Conservation (phyloP, 148 eudicot species). For the Rhododendron griersonianum region DNA sequence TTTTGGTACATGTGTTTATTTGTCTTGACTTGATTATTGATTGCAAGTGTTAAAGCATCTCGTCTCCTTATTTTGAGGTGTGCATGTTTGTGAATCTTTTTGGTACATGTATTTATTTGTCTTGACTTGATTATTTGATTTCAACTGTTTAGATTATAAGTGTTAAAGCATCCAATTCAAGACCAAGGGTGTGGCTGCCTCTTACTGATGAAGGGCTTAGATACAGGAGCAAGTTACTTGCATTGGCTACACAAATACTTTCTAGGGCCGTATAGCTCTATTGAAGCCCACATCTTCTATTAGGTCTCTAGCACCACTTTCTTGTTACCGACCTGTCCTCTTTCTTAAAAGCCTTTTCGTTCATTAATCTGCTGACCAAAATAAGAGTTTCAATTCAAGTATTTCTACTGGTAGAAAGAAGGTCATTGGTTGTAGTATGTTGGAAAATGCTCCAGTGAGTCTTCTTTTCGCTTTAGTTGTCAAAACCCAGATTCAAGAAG, state of each 20-base stretch:
- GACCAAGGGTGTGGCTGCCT: background rate
- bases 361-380: background rate
- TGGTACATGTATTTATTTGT: background rate
- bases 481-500: background rate
- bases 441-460: constrained; percentile 1
- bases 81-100: background rate
- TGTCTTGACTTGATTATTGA: background rate
- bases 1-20: background rate
- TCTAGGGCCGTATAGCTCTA: background rate
- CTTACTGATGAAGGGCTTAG: background rate
- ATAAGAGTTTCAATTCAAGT: background rate
- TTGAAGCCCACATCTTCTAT: background rate
- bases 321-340: background rate
- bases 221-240: background rate
- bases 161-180: too few relatives aligned
- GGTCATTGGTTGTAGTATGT: background rate
- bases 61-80: background rate
- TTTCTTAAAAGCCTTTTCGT: background rate
- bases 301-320: background rate
- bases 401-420: background rate
- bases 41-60: background rate
- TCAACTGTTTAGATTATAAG: background rate
- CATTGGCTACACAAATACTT: background rate
- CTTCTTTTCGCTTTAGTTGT: background rate
- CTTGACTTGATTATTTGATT: background rate